A percentile compares a stretch with the other conserved stretches of the same genome.
These are phyloP conservation scores for Chenopodium berlandieri DNA, from an alignment of 148 eudicot species.

Conservation along the genomic window DNA sequence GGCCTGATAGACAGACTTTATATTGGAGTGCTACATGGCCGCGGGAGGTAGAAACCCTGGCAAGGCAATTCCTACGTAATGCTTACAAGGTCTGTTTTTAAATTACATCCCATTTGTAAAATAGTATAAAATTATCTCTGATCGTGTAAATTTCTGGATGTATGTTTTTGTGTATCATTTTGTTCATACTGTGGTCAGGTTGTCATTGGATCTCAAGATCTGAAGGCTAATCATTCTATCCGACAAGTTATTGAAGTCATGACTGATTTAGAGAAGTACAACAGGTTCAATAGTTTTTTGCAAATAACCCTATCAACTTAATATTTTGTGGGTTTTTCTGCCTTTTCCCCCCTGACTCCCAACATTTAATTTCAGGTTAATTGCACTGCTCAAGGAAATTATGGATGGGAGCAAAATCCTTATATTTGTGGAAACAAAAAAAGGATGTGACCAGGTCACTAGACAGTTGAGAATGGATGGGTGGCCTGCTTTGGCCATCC, in stretches of 20 bases:
- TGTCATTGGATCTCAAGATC: conserved; percentile 76
- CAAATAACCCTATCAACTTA: neutral
- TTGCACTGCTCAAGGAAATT: conserved; percentile 70
- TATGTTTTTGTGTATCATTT: conserved; percentile 5
- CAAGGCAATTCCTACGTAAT: conserved; percentile 85
- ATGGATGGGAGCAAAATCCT: conserved; percentile 87
- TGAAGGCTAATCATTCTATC: conserved; percentile 94
- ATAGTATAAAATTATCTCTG: too few relatives aligned
- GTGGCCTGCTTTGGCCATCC: conserved; percentile 98
- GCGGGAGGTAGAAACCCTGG: conserved; percentile 84
- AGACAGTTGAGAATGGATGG: conserved; percentile 96
- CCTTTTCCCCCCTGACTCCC: neutral
- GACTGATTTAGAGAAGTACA: conserved; percentile 84
- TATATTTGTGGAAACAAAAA: conserved; percentile 93
- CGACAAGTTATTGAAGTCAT: conserved; percentile 88
- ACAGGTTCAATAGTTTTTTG: conserved; percentile 47
- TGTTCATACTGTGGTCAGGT: conserved; percentile 34
- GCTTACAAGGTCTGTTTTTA: conserved; percentile 71
- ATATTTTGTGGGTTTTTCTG: conserved; percentile 3
- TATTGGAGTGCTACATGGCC: conserved; percentile 99
- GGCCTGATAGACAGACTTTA: conserved; percentile 96
- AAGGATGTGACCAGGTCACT: conserved; percentile 97
- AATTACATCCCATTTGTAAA: neutral
- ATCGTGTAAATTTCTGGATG: too few relatives aligned
- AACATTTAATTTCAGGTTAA: conserved; percentile 54